Conservation (phyloP, 805 yeast genomes). For the Sporopachydermia quercuum region DNA sequence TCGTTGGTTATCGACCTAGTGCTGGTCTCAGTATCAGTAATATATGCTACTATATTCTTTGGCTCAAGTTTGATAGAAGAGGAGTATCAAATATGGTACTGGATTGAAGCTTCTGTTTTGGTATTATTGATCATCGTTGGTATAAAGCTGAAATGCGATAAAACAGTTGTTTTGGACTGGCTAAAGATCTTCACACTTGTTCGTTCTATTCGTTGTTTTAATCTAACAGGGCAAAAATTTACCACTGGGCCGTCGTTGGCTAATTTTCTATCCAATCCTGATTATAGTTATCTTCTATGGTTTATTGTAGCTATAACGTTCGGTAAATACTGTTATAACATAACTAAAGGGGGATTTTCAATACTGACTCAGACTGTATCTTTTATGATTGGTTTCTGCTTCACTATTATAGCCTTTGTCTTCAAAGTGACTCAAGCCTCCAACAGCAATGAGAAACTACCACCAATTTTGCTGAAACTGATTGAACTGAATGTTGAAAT, state of each 20-base stretch:
- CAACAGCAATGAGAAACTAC: constrained; percentile 40
- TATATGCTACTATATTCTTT: constrained; percentile 44
- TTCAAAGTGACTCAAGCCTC: constrained; percentile 42
- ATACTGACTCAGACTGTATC: constrained; percentile 19
- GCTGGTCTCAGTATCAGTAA: background rate
- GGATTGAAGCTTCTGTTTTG: constrained; percentile 32
- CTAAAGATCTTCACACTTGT: constrained; percentile 20
- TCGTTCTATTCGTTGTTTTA: constrained; percentile 69
- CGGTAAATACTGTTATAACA: constrained; percentile 14
- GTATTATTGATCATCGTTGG: constrained; percentile 11
- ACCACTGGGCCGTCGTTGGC: constrained; percentile 34
- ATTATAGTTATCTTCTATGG: constrained; percentile 30
- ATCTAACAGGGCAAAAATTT: constrained; percentile 79
- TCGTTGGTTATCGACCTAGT: constrained; percentile 7
- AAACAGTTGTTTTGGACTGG: background rate
- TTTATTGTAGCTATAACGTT: constrained; percentile 27
- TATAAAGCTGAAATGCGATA: background rate
- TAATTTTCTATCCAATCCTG: constrained; percentile 21
- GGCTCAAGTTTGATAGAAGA: constrained; percentile 90
- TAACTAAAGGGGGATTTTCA: constrained; percentile 14
- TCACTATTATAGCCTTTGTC: constrained; percentile 29
- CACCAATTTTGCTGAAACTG: constrained; percentile 19
- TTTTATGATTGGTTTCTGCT: constrained; percentile 30
- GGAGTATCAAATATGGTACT: constrained; percentile 96
- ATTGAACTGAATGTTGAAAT: constrained; percentile 11